Evolutionary conservation across 2,329 filamentous ascomycete species (phyloP).

Genomic region (Gaeumannomyces tritici): DNA sequence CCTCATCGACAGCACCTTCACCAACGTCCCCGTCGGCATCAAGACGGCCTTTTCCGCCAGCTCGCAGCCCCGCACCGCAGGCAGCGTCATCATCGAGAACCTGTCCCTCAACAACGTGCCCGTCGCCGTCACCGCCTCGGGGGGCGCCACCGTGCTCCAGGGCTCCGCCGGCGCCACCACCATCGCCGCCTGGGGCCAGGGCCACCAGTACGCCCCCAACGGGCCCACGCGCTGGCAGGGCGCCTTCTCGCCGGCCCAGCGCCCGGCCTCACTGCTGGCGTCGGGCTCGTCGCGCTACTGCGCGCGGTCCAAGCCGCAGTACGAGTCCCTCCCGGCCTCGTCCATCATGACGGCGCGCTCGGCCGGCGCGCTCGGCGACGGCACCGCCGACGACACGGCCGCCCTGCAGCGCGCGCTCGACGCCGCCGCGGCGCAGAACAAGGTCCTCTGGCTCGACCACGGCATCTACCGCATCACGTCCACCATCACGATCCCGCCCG

Average conservation of each 20-base stretch:
- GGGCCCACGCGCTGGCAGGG: constrained; percentile 36
- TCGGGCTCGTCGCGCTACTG: constrained; percentile 32
- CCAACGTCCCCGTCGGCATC: constrained; percentile 53
- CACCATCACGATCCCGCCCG: constrained; percentile 35
- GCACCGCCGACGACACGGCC: constrained; percentile 47
- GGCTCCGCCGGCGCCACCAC: constrained; percentile 39
- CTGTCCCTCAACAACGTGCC: constrained; percentile 25
- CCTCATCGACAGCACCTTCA: constrained; percentile 60
- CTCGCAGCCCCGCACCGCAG: constrained; percentile 34
- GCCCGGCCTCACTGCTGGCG: constrained; percentile 44
- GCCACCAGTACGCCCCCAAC: constrained; percentile 47
- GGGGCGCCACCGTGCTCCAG: constrained; percentile 36
- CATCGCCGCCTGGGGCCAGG: constrained; percentile 57
- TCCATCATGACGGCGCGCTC: constrained; percentile 44
- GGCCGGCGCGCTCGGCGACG: constrained; percentile 34
- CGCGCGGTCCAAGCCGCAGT: constrained; percentile 64
- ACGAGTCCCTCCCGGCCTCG: constrained; percentile 44
- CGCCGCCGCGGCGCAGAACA: constrained; percentile 32
- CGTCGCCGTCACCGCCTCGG: constrained; percentile 26
- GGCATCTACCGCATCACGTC: constrained; percentile 42
- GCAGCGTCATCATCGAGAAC: constrained; percentile 48
- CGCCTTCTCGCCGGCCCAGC: constrained; percentile 29
- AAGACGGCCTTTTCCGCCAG: constrained; percentile 45
- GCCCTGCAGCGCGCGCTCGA: constrained; percentile 49
- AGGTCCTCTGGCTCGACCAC: constrained; percentile 47